A percentile compares a stretch with the other conserved stretches of the same genome.
Conservation (phyloP, 2,329 filamentous ascomycete species). For the Stemphylium vesicarium region DNA sequence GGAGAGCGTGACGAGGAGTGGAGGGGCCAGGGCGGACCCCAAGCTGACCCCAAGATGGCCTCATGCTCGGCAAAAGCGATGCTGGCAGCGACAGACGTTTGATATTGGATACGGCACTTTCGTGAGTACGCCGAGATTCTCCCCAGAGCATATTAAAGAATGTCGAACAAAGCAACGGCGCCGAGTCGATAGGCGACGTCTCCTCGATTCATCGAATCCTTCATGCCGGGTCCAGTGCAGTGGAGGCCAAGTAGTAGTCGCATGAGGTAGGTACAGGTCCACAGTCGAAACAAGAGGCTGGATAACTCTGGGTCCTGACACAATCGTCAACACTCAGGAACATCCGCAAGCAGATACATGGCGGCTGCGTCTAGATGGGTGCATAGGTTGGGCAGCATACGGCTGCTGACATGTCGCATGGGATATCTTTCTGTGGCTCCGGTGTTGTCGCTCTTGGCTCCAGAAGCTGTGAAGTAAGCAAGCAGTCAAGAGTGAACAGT, state of each 20-base stretch:
- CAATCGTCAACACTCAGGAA: constrained; percentile 1
- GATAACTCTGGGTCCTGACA: not conserved
- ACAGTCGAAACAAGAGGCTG: not conserved
- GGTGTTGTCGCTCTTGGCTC: not conserved
- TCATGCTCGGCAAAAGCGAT: not conserved
- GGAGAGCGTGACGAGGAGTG: not conserved
- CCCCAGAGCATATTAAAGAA: not conserved
- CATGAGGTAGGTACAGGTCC: not conserved
- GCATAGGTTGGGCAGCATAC: not conserved
- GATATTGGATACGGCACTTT: not conserved
- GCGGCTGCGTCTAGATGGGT: not conserved
- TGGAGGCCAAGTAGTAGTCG: not conserved
- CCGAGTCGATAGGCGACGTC: not conserved
- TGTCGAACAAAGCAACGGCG: not conserved
- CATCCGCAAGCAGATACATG: not conserved
- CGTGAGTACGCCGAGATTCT: not conserved
- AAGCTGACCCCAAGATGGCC: not conserved
- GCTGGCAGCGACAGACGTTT: not conserved
- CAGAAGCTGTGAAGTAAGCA: not conserved
- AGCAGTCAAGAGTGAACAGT: not conserved
- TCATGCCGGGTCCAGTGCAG: not conserved
- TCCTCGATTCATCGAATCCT: not conserved
- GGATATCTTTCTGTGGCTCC: not conserved
- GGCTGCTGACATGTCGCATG: not conserved
- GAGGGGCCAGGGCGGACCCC: not conserved